Percentiles rank a stretch among this genome's conserved stretches.
Evolutionary conservation across 768 basidiomycete species (phyloP).

Genomic region (Leccinum boreale): DNA sequence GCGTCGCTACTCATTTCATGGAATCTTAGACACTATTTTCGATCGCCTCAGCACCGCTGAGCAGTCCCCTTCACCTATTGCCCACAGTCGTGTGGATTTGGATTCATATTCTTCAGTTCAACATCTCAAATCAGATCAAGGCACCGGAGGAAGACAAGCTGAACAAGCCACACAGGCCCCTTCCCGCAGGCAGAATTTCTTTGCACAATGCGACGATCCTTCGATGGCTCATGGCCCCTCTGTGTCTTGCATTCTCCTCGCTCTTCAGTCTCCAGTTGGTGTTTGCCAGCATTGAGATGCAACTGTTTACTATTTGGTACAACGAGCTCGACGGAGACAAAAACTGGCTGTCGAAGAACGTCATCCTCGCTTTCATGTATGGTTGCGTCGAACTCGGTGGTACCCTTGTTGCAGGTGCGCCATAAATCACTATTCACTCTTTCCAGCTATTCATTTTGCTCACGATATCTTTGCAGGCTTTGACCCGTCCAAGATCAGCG

Average conservation of each 20-base stretch:
- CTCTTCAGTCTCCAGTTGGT: slow-evolving; percentile 31
- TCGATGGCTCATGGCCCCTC: slow-evolving; percentile 34
- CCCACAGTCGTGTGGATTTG: slow-evolving; percentile 42
- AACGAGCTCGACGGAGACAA: slow-evolving; percentile 38
- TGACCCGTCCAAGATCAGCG: slow-evolving; percentile 24
- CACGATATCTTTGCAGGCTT: slow-evolving; percentile 10
- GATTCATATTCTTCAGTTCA: slow-evolving; percentile 43
- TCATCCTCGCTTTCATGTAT: slow-evolving; percentile 38
- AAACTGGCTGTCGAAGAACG: slow-evolving; percentile 39
- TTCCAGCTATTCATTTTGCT: background rate
- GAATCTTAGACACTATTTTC: slow-evolving; percentile 32
- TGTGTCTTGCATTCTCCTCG: slow-evolving; percentile 36
- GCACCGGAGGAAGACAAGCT: slow-evolving; percentile 40
- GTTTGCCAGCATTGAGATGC: slow-evolving; percentile 33
- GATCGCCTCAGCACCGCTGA: slow-evolving; percentile 31
- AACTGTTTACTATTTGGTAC: slow-evolving; percentile 34
- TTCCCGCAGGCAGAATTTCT: slow-evolving; percentile 43
- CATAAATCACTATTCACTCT: background rate
- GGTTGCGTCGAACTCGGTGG: slow-evolving; percentile 38
- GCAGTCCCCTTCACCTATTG: slow-evolving; percentile 11
- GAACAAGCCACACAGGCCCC: slow-evolving; percentile 45
- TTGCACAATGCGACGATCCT: slow-evolving; percentile 32
- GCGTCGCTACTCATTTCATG: background rate
- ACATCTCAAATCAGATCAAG: slow-evolving; percentile 44
- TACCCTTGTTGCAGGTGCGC: slow-evolving; percentile 36